Evolutionary conservation across 192 early-diverging fungal species (phyloP).

Genomic region (Powellomyces hirtus): DNA sequence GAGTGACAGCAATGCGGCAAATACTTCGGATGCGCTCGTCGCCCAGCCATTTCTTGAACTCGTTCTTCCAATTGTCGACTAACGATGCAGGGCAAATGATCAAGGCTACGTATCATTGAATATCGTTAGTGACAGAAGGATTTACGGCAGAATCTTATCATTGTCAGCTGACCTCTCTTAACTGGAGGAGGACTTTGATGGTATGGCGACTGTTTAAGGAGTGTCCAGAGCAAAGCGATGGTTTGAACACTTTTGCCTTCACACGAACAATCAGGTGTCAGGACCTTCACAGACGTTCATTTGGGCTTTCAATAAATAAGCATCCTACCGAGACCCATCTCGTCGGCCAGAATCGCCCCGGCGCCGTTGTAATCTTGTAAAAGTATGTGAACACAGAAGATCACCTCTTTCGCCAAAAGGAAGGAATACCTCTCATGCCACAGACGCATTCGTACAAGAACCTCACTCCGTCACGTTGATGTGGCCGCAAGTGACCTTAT

Average conservation of each 20-base stretch:
- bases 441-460: conserved; percentile 56
- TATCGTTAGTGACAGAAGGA: not conserved
- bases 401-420: not conserved
- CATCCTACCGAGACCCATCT: conserved; percentile 36
- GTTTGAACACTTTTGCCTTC: conserved; percentile 53
- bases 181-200: conserved; percentile 1
- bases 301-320: not conserved
- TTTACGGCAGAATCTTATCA: not conserved
- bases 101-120: conserved; percentile 24
- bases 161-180: conserved; percentile 15
- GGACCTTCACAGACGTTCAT: not conserved
- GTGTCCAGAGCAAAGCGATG: conserved; percentile 47
- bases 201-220: conserved; percentile 33
- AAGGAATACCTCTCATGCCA: conserved; percentile 33
- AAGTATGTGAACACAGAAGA: not conserved
- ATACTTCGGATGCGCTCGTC: conserved; percentile 34
- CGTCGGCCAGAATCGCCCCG: conserved; percentile 58
- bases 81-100: conserved; percentile 53
- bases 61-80: conserved; percentile 50
- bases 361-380: conserved; percentile 32
- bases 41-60: conserved; percentile 58
- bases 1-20: not conserved
- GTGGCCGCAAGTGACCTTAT: conserved; percentile 36
- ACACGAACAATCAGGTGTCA: not conserved
- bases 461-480: conserved; percentile 48